A percentile compares a stretch with the other conserved stretches of the same genome.
phyloP scores from a whole-genome alignment of 176 grass and related monocot genomes.

The Ananas comosus region DNA sequence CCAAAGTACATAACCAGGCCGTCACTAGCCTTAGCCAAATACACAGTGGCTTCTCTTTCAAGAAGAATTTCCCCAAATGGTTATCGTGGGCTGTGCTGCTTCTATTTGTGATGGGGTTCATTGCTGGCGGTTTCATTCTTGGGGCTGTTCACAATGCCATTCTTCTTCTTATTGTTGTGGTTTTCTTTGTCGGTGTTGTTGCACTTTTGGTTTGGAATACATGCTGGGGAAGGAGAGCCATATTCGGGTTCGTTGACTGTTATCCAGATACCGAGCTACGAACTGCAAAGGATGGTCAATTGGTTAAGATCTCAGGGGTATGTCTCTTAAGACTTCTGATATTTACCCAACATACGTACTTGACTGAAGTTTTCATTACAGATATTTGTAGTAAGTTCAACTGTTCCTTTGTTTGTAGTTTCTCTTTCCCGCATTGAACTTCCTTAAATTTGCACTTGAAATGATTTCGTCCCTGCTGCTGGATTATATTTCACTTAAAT shows the following conservation, averaged over 20 bases:
- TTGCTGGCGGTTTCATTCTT: constrained; percentile 20
- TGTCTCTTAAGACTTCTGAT: background rate
- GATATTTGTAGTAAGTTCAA: background rate
- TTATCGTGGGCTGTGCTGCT: constrained; percentile 10
- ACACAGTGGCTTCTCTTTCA: background rate
- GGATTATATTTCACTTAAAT: too few relatives aligned
- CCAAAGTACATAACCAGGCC: constrained; percentile 4
- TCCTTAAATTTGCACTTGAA: too few relatives aligned
- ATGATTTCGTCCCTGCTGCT: too few relatives aligned
- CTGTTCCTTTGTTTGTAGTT: too few relatives aligned
- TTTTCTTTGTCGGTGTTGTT: background rate
- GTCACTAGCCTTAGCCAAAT: constrained; percentile 3
- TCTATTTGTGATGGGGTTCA: constrained; percentile 15
- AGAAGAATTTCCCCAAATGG: constrained; percentile 10
- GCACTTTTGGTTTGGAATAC: constrained; percentile 15
- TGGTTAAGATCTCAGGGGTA: constrained; percentile 14
- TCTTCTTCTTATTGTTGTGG: constrained; percentile 10
- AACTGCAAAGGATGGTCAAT: constrained; percentile 19
- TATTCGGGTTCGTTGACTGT: background rate
- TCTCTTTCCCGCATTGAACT: too few relatives aligned
- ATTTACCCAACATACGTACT: background rate
- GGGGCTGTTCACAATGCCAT: constrained; percentile 15
- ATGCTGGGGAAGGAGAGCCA: constrained; percentile 6
- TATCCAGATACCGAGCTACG: constrained; percentile 15
- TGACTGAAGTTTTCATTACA: background rate